Conservation (phyloP, 306 rosid genomes). For the Ceratonia siliqua region DNA sequence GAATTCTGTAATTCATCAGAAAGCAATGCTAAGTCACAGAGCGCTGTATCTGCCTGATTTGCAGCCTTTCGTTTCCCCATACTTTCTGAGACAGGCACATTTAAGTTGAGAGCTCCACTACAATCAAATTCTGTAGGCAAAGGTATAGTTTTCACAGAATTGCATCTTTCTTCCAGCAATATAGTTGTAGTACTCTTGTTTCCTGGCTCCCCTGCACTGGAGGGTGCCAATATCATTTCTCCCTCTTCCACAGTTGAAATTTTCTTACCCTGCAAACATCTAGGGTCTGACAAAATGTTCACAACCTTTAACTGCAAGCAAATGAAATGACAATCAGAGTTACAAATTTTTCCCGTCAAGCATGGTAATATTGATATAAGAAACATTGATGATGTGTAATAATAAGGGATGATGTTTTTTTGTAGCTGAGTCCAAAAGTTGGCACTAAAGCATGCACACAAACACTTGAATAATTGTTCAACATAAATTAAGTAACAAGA, state of each 20-base stretch:
- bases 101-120: constrained; percentile 47
- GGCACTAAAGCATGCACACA: constrained; percentile 3
- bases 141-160: constrained; percentile 29
- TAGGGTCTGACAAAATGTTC: constrained; percentile 39
- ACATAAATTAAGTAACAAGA: constrained; percentile 27
- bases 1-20: constrained; percentile 51
- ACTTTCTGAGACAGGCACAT: constrained; percentile 41
- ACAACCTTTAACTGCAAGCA: constrained; percentile 51
- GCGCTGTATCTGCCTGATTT: constrained; percentile 39
- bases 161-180: constrained; percentile 36
- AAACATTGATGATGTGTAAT: constrained; percentile 10
- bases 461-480: constrained; percentile 1
- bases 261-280: constrained; percentile 36
- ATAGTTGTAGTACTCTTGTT: constrained; percentile 30
- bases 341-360: constrained; percentile 25
- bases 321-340: constrained; percentile 34
- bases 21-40: constrained; percentile 36
- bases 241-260: constrained; percentile 39
- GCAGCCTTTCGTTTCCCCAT: constrained; percentile 58
- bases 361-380: background rate
- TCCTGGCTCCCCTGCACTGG: constrained; percentile 50
- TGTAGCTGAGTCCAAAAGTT: constrained; percentile 17
- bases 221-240: constrained; percentile 45
- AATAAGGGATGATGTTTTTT: background rate
- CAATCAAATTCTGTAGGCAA: constrained; percentile 39